phyloP scores from a whole-genome alignment of 192 early-diverging fungal genomes.

The Backusella liffmaniae region DNA sequence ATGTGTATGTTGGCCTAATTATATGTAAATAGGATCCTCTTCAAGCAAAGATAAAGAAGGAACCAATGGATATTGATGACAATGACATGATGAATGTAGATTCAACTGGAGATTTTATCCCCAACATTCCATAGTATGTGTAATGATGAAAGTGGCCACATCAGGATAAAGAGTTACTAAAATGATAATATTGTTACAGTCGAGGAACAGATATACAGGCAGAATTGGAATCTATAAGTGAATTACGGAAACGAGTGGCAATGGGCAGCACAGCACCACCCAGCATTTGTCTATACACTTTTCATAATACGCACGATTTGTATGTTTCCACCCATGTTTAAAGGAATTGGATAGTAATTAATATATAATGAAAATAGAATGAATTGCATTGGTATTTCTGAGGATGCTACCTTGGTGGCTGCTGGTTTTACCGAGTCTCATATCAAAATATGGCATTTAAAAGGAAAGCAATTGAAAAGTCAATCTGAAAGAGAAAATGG shows the following conservation, averaged over 20 bases:
- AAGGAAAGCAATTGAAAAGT: slow-evolving; percentile 65
- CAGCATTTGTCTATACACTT: slow-evolving; percentile 92
- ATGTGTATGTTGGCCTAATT: too few relatives aligned
- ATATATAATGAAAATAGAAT: slow-evolving; percentile 42
- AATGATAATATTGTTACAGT: slow-evolving; percentile 31
- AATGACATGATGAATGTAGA: slow-evolving; percentile 7
- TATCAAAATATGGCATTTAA: slow-evolving; percentile 90
- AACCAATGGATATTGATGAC: slow-evolving; percentile 65
- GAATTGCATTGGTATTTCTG: slow-evolving; percentile 80
- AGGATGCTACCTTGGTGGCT: slow-evolving; percentile 77
- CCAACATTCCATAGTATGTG: slow-evolving; percentile 64
- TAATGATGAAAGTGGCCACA: background rate
- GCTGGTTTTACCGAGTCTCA: slow-evolving; percentile 95
- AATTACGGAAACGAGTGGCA: slow-evolving; percentile 72
- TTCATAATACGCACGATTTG: slow-evolving; percentile 88
- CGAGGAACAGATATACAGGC: slow-evolving; percentile 78
- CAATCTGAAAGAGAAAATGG: background rate
- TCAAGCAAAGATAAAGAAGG: slow-evolving; percentile 79
- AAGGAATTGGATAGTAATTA: background rate
- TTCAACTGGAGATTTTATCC: slow-evolving; percentile 45
- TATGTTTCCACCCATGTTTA: slow-evolving; percentile 1
- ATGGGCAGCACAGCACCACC: slow-evolving; percentile 68
- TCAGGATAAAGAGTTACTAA: too few relatives aligned
- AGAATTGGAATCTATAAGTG: slow-evolving; percentile 76
- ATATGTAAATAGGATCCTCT: slow-evolving; percentile 48